Evolutionary conservation across 176 grass and related monocot genomes (phyloP), one percentile per base, ranked within the genome.

Genomic region (Carex kokanica): DNA sequence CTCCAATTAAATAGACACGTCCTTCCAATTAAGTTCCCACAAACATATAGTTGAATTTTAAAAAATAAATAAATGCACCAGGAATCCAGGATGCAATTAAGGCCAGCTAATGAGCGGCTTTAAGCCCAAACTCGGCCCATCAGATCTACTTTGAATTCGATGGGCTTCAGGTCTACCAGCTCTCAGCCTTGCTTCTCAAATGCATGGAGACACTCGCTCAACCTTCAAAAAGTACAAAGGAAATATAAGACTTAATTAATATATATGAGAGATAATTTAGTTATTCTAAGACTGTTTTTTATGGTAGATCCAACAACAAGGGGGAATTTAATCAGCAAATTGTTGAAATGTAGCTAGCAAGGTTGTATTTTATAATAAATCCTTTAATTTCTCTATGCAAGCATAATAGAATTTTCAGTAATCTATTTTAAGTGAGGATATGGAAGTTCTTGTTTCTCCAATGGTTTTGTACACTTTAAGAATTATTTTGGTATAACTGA

Each of bases 171-270:
- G n/a, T n/a, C n/a, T n/a, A n/a, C n/a, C n/a, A n/a, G n/a, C n/a
- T n/a, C n/a, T n/a, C n/a, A n/a, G n/a, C n/a, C n/a, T n/a, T n/a
- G n/a, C n/a, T n/a, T n/a, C n/a, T n/a, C n/a, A n/a, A n/a, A n/a
- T n/a, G n/a, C n/a, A n/a, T n/a, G 91, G 4, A 83, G 86, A 14
- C 55, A 82, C 64, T 92, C 84, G 0, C 62, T 29, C 59, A 92
- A 85, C 59, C 90, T 94, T 67, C 40, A 1, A 63, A 56, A 63
- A 12, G 7, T 13, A 63, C 14, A 69, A 40, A 68, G n/a, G 24
- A 68, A 18, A n/a, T 5, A 31, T 69, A 41, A 17, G 15, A 8
- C 32, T 18, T 11, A 40, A 14, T 69, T 69, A 34, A 41, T 3
- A 69, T 36, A n/a, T n/a, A n/a, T n/a, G 5, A 68, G 32, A 18